A percentile compares a stretch with the other conserved stretches of the same genome.
Conservation (phyloP, 108 stramenopile genomes). For the Epithemia pelagica region DNA sequence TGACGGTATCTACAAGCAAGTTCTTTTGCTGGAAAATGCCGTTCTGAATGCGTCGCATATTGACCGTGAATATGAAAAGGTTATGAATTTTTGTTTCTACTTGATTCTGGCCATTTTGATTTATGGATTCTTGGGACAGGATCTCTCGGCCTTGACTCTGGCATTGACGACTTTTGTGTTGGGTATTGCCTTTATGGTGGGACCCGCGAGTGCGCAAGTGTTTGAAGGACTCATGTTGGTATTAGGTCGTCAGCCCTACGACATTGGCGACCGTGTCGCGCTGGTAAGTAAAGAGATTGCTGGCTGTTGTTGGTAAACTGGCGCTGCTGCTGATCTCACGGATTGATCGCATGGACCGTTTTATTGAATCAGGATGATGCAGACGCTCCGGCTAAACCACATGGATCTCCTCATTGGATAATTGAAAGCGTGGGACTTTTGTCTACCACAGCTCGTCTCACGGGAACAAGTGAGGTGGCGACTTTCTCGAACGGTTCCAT, state of each 20-base stretch:
- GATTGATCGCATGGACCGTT: not conserved
- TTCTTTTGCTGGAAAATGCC: conserved; percentile 38
- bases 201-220: conserved; percentile 39
- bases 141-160: conserved; percentile 23
- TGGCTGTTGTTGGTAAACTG: conserved; percentile 13
- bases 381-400: not conserved
- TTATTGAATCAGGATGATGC: not conserved
- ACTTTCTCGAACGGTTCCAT: conserved; percentile 61
- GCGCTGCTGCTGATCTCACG: not conserved
- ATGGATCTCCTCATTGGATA: conserved; percentile 31
- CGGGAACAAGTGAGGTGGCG: conserved; percentile 54
- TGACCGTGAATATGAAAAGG: conserved; percentile 43
- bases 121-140: conserved; percentile 10
- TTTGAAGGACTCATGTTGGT: conserved; percentile 51
- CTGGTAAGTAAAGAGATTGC: conserved; percentile 27
- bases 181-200: conserved; percentile 52
- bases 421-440: conserved; percentile 58
- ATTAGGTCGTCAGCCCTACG: conserved; percentile 51
- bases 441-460: conserved; percentile 45
- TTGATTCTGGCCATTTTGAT: conserved; percentile 23
- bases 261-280: conserved; percentile 62
- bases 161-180: conserved; percentile 45
- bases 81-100: conserved; percentile 51
- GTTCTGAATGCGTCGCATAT: conserved; percentile 36
- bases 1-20: conserved; percentile 54